Conservation (phyloP, 176 grass and related monocot genomes). For the Aegilops umbellulata region DNA sequence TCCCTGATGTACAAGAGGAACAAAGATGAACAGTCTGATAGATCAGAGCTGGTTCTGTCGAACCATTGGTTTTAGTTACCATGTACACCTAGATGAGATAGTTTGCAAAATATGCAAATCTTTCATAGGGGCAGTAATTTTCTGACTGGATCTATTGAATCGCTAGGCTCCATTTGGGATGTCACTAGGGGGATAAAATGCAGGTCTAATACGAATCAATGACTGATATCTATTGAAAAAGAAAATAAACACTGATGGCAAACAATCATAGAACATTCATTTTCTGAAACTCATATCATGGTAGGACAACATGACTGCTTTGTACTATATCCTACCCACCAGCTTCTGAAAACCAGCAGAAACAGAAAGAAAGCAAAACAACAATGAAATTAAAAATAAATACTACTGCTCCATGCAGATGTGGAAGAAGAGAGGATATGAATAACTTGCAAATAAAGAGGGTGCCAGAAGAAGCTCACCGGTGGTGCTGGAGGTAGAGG, state of each 20-base stretch:
- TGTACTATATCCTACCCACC: no score
- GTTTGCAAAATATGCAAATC: no score
- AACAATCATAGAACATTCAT: not conserved
- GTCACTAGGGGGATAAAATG: not conserved
- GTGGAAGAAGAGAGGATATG: not conserved
- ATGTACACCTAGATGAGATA: no score
- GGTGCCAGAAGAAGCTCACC: not conserved
- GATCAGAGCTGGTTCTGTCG: not conserved
- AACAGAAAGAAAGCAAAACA: not conserved
- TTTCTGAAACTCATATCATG: not conserved
- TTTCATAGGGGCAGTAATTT: not conserved
- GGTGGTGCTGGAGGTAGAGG: not conserved
- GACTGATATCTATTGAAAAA: not conserved
- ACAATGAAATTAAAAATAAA: not conserved
- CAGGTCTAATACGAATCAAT: not conserved
- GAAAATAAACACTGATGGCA: not conserved
- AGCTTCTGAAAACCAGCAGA: not conserved
- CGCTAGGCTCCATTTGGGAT: not conserved
- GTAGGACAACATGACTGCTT: no score
- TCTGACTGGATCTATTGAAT: not conserved
- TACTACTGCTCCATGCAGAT: not conserved
- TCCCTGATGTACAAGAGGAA: not conserved
- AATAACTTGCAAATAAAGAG: not conserved
- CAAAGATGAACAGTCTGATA: not conserved
- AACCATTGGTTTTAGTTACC: not conserved